Percentiles rank a stretch among this genome's conserved stretches.
Conservation (phyloP, 2,329 filamentous ascomycete species). For the Aspergillus eucalypticola region DNA sequence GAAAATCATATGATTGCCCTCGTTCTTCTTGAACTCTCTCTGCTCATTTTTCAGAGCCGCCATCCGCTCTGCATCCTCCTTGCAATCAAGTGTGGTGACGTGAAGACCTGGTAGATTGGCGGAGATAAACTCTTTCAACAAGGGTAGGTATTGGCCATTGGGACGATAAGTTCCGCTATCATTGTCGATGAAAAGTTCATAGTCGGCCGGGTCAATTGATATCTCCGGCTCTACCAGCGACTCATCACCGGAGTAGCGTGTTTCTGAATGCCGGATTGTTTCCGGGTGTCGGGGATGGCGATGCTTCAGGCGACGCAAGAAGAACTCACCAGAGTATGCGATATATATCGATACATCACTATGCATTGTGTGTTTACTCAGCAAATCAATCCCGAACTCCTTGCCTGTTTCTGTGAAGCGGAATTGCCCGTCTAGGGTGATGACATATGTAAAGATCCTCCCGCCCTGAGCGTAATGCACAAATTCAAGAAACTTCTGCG, state of each 20-base stretch:
- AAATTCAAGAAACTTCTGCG: conserved; percentile 79
- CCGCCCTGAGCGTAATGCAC: conserved; percentile 83
- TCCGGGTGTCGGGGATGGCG: conserved; percentile 36
- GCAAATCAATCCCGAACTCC: conserved; percentile 88
- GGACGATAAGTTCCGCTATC: conserved; percentile 92
- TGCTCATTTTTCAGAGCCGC: conserved; percentile 74
- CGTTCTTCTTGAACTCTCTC: conserved; percentile 68
- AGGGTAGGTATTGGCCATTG: conserved; percentile 71
- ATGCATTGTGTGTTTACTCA: conserved; percentile 97
- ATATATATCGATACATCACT: conserved; percentile 89
- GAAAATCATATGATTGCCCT: conserved; percentile 56
- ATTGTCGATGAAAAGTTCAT: conserved; percentile 92
- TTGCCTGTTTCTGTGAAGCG: conserved; percentile 95
- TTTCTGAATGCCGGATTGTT: conserved; percentile 35
- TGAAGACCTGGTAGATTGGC: conserved; percentile 75
- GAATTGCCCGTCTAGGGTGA: conserved; percentile 82
- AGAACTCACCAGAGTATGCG: conserved; percentile 90
- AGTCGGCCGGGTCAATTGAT: conserved; percentile 60
- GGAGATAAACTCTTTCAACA: conserved; percentile 69
- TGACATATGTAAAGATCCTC: conserved; percentile 85
- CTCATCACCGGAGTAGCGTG: conserved; percentile 35
- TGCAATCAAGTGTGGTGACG: conserved; percentile 72
- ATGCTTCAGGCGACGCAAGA: conserved; percentile 69
- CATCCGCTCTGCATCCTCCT: conserved; percentile 70
- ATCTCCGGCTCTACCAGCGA: conserved; percentile 44